Base-by-base conservation (phyloP, 2,329 filamentous ascomycete genomes). In the Zasmidium cellare region DNA sequence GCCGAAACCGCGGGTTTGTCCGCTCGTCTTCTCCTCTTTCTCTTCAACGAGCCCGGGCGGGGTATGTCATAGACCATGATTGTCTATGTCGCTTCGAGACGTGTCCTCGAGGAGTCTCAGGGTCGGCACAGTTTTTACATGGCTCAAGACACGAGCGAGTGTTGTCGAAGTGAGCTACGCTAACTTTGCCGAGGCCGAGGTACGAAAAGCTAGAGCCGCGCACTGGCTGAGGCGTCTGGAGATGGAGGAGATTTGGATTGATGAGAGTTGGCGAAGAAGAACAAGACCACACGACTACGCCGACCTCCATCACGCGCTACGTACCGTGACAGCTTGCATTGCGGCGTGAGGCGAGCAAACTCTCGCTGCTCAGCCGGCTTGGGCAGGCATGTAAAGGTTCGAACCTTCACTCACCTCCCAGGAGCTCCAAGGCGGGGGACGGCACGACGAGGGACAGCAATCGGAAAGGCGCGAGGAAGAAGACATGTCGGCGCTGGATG, bases 1-100 rank as follows among this genome's bases (percentile, higher is more conserved):
- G 91, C 92, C 58, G 90, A 83, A 58, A 96, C 82, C 46, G 92
- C 83, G 7, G 89, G 83, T 73, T 90, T 92, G 73, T 94, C 79
- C 55, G 77, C 74, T 64, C 78, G 72, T 62, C 82, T 79, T 69
- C 79, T 78, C 57, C 79, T 74, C 63, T 82, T 79, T 64, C 81
- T 77, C 72, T 80, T 82, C 57, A 80, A 76, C 63, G 80, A 75
- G 54, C 77, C 77, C 31, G 74, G 68, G 59, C 65, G 71, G 51
- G 76, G 72, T 50, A 72, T 72, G 56, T 76, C 75, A 63, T 76
- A 72, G 60, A 77, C 76, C 79, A 82, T 82, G 52, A 54, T 67
- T 58, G 60, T 38, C 54, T 41, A 41, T 18, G 35, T 14, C 35
- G 5, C 35, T 9, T 18, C 35, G 35, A 5, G 16, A 18, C 5